These are phyloP conservation scores for Aspergillus hancockii DNA, from an alignment of 495 filamentous ascomycete species.

Conservation along the genomic window DNA sequence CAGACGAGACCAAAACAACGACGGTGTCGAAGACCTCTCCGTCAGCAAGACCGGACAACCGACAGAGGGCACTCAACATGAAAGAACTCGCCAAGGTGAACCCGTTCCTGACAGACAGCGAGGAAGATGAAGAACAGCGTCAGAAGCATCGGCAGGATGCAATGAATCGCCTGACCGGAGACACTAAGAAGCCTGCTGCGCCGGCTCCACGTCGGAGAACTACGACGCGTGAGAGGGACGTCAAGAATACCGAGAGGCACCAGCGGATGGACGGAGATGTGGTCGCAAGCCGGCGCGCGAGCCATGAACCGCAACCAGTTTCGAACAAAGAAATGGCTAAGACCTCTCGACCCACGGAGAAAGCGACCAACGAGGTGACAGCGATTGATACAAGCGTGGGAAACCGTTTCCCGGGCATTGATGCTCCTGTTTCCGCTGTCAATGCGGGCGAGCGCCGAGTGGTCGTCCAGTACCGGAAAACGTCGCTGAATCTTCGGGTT, in stretches of 20 bases:
- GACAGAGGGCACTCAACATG: background rate
- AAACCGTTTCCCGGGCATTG: slow-evolving; percentile 62
- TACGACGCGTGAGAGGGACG: slow-evolving; percentile 19
- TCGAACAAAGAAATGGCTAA: slow-evolving; percentile 25
- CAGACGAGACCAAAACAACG: background rate
- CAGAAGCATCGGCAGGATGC: slow-evolving; percentile 41
- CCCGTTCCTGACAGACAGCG: slow-evolving; percentile 6
- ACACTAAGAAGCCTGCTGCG: slow-evolving; percentile 18
- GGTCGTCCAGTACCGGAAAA: slow-evolving; percentile 64
- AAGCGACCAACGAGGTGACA: slow-evolving; percentile 11
- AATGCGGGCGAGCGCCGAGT: slow-evolving; percentile 78
- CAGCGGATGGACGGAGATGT: slow-evolving; percentile 14
- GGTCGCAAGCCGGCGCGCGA: slow-evolving; percentile 15
- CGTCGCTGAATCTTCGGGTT: slow-evolving; percentile 64
- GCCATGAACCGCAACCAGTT: slow-evolving; percentile 19
- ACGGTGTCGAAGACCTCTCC: background rate
- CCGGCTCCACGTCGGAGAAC: slow-evolving; percentile 22
- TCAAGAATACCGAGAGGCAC: slow-evolving; percentile 15
- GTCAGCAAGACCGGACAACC: background rate
- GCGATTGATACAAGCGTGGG: slow-evolving; percentile 40
- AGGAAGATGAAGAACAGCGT: slow-evolving; percentile 45
- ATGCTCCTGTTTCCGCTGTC: slow-evolving; percentile 81
- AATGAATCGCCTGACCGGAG: slow-evolving; percentile 40
- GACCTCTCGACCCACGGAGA: slow-evolving; percentile 22
- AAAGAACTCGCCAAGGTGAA: slow-evolving; percentile 14